phyloP scores from a whole-genome alignment of 306 rosid genomes.

The Chamaecrista fasciculata region DNA sequence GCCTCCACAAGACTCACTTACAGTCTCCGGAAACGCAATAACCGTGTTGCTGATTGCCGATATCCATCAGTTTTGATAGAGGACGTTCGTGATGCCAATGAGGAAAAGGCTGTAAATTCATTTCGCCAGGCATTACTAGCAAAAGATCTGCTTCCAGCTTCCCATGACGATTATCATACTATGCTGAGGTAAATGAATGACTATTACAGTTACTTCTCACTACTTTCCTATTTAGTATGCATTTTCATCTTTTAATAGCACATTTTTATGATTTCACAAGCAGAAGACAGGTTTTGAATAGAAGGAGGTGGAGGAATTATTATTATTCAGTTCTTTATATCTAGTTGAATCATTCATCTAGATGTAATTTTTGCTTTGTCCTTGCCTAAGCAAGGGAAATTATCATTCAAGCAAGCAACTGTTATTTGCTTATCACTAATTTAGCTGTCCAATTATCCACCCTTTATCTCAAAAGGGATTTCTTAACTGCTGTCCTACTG shows the following conservation, averaged over 20 bases:
- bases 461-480: slow-evolving; percentile 7
- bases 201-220: not conserved
- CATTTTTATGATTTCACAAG: slow-evolving; percentile 4
- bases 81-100: slow-evolving; percentile 88
- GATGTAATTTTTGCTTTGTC: slow-evolving; percentile 18
- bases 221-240: slow-evolving; percentile 2
- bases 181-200: slow-evolving; percentile 64
- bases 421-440: not conserved
- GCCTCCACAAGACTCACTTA: slow-evolving; percentile 62
- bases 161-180: slow-evolving; percentile 87
- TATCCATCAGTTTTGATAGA: slow-evolving; percentile 60
- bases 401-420: not conserved
- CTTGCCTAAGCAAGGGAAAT: slow-evolving; percentile 4
- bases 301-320: slow-evolving; percentile 5
- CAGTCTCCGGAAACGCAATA: slow-evolving; percentile 65
- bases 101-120: slow-evolving; percentile 74
- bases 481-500: slow-evolving; percentile 19
- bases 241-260: slow-evolving; percentile 22
- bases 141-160: slow-evolving; percentile 68
- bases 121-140: slow-evolving; percentile 58
- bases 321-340: not conserved
- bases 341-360: slow-evolving; percentile 11
- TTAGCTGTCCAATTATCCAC: not conserved
- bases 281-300: not conserved
- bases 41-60: slow-evolving; percentile 69